A percentile compares a stretch with the other conserved stretches of the same genome.
Evolutionary conservation across 495 filamentous ascomycete genomes (phyloP).

Genomic region (Penicillium bovifimosum): DNA sequence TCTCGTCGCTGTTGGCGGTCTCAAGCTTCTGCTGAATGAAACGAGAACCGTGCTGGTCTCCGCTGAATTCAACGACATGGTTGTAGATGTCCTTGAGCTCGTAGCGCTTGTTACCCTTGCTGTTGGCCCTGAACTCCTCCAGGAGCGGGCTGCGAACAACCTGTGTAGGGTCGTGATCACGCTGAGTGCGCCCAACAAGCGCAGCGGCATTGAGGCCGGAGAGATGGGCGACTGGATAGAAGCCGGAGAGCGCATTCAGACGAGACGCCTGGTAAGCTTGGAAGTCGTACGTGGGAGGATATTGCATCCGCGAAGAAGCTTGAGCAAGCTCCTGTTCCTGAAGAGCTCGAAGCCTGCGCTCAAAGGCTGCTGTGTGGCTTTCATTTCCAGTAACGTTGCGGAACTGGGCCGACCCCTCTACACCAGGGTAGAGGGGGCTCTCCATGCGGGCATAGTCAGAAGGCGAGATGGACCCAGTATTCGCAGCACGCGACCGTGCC

Average conservation of each 20-base stretch:
- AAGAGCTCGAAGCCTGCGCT: slow-evolving; percentile 44
- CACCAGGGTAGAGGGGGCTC: slow-evolving; percentile 53
- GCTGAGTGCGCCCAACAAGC: slow-evolving; percentile 45
- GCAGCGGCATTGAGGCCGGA: slow-evolving; percentile 24
- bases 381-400: slow-evolving; percentile 40
- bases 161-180: slow-evolving; percentile 61
- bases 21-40: slow-evolving; percentile 96
- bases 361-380: slow-evolving; percentile 36
- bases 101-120: slow-evolving; percentile 71
- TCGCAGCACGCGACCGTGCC: slow-evolving; percentile 23
- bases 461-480: slow-evolving; percentile 45
- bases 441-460: slow-evolving; percentile 52
- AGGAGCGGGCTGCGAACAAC: slow-evolving; percentile 66
- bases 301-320: slow-evolving; percentile 33
- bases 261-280: slow-evolving; percentile 31
- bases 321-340: slow-evolving; percentile 46
- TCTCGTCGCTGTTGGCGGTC: slow-evolving; percentile 94
- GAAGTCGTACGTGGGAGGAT: slow-evolving; percentile 37
- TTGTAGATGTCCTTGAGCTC: slow-evolving; percentile 90
- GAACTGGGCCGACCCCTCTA: slow-evolving; percentile 37
- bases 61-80: slow-evolving; percentile 90
- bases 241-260: slow-evolving; percentile 34
- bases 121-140: slow-evolving; percentile 71
- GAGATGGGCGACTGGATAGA: slow-evolving; percentile 27
- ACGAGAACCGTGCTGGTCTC: slow-evolving; percentile 90